A percentile compares a stretch with the other conserved stretches of the same genome.
phyloP scores from a whole-genome alignment of 148 eudicot genomes.

The Vaccinium vitisidaea region DNA sequence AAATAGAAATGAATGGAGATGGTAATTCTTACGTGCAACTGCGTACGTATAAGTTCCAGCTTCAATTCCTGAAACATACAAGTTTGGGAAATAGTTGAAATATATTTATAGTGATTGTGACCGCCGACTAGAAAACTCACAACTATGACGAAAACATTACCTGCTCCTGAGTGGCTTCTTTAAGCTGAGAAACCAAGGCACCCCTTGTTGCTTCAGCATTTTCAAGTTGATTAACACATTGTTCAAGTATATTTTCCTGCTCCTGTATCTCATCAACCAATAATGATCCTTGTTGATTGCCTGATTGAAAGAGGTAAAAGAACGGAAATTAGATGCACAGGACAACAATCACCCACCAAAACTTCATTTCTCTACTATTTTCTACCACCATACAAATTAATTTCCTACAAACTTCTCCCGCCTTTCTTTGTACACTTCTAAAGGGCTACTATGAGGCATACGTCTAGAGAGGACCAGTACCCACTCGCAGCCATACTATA shows the following conservation, averaged over 20 bases:
- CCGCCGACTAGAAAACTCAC: not conserved
- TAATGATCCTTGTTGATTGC: slow-evolving; percentile 47
- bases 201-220: slow-evolving; percentile 63
- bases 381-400: not conserved
- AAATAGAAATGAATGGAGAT: slow-evolving; percentile 5
- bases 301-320: slow-evolving; percentile 34
- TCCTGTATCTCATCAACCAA: slow-evolving; percentile 60
- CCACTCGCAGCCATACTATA: not conserved
- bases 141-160: slow-evolving; percentile 33
- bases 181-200: slow-evolving; percentile 64
- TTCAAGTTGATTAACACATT: slow-evolving; percentile 69
- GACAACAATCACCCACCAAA: not conserved
- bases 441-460: not conserved
- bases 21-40: slow-evolving; percentile 56
- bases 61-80: slow-evolving; percentile 59
- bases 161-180: slow-evolving; percentile 81
- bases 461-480: not conserved
- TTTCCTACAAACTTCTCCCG: not conserved
- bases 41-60: slow-evolving; percentile 51
- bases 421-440: not conserved
- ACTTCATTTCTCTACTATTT: not conserved
- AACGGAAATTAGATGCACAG: not conserved
- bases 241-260: slow-evolving; percentile 65
- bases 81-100: slow-evolving; percentile 4
- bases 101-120: not conserved